Evolutionary conservation across 306 rosid genomes (phyloP).

Genomic region (Begonia masoniana): DNA sequence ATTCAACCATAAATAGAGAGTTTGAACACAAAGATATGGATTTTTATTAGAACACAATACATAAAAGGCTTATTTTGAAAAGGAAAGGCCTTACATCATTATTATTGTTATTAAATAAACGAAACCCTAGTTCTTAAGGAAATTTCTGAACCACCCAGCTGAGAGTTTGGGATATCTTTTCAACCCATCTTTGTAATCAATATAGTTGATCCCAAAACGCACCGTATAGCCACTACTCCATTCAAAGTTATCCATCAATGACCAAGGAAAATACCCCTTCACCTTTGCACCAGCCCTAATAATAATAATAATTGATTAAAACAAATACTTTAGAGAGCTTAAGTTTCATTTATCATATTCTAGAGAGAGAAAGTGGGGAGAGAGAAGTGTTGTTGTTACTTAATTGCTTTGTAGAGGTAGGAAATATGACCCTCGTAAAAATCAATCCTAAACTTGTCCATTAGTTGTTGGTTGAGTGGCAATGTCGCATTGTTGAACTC

Average conservation of each 20-base stretch:
- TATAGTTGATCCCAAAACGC: slow-evolving; percentile 46
- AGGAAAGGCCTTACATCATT: too few species aligned
- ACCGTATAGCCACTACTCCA: slow-evolving; percentile 42
- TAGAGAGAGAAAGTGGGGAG: too few species aligned
- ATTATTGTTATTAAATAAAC: too few species aligned
- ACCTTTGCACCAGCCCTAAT: slow-evolving; percentile 46
- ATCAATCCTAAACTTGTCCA: slow-evolving; percentile 29
- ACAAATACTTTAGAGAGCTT: background rate
- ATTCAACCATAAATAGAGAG: too few species aligned
- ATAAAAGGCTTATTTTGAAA: too few species aligned
- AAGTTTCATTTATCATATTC: background rate
- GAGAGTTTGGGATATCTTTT: slow-evolving; percentile 44
- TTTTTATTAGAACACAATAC: too few species aligned
- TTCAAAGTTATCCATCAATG: slow-evolving; percentile 53
- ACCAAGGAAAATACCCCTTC: slow-evolving; percentile 65
- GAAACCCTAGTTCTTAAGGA: slow-evolving; percentile 17
- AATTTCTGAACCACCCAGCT: slow-evolving; percentile 47
- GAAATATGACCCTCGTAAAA: slow-evolving; percentile 26
- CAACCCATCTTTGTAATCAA: slow-evolving; percentile 39
- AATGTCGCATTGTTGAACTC: slow-evolving; percentile 36
- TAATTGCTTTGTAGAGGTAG: slow-evolving; percentile 32
- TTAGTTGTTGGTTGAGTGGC: slow-evolving; percentile 18
- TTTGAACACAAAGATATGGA: too few species aligned
- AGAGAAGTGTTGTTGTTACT: slow-evolving; percentile 8
- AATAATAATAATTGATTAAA: background rate